These are phyloP conservation scores for Pleurotus tuoliensis DNA, from an alignment of 768 basidiomycete genomes.

Conservation along the genomic window DNA sequence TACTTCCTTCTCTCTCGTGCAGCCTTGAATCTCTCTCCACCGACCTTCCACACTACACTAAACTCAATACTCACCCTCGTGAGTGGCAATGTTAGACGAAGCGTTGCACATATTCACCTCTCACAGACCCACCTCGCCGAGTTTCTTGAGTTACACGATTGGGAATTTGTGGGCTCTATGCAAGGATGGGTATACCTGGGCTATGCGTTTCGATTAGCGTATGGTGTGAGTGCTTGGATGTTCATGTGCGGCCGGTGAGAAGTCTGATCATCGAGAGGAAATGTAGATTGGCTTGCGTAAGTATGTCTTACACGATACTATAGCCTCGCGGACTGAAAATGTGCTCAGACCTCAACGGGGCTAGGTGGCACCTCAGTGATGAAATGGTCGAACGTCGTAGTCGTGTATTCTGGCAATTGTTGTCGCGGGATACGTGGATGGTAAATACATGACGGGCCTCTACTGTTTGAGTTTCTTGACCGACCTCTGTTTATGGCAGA, in stretches of 20 bases:
- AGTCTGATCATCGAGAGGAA: too few species aligned
- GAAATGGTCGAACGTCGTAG: conserved; percentile 42
- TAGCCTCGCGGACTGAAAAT: neutral
- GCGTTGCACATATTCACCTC: neutral
- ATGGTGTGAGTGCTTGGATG: conserved; percentile 43
- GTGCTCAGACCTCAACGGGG: conserved; percentile 51
- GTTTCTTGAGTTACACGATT: conserved; percentile 57
- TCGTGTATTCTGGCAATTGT: conserved; percentile 68
- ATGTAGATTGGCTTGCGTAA: conserved; percentile 52
- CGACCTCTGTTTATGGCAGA: conserved; percentile 34
- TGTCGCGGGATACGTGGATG: conserved; percentile 55
- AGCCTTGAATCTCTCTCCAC: conserved; percentile 43
- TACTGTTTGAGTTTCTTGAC: neutral
- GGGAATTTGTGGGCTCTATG: conserved; percentile 40
- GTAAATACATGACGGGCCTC: conserved; percentile 27
- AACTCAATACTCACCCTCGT: conserved; percentile 55
- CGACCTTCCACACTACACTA: conserved; percentile 48
- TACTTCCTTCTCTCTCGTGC: conserved; percentile 60
- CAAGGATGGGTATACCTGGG: conserved; percentile 57
- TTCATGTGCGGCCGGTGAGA: too few species aligned
- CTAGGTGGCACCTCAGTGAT: conserved; percentile 55
- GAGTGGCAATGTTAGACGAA: conserved; percentile 15
- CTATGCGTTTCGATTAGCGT: conserved; percentile 51
- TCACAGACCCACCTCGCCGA: conserved; percentile 36
- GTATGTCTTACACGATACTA: conserved; percentile 15